Conservation (phyloP, 176 grass and related monocot genomes). For the Urochloa ruziziensis region DNA sequence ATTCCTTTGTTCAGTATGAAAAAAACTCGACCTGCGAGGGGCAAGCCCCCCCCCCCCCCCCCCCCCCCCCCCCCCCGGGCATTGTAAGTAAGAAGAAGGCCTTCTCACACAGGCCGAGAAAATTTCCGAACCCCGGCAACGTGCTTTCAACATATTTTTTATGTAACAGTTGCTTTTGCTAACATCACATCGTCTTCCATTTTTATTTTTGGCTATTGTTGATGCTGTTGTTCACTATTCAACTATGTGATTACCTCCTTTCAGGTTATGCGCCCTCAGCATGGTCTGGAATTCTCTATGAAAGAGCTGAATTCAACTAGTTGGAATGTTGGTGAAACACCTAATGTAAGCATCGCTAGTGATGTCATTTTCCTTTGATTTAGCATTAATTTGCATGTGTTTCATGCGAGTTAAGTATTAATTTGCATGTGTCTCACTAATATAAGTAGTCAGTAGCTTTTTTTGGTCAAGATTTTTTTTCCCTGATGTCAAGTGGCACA, state of each 20-base stretch:
- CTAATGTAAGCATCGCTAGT: constrained; percentile 44
- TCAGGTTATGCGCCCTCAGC: constrained; percentile 55
- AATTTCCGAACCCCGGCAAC: too few relatives aligned
- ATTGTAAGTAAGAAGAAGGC: too few relatives aligned
- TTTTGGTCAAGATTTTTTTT: too few relatives aligned
- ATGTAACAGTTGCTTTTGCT: too few relatives aligned
- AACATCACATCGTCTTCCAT: neutral
- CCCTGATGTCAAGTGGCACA: too few relatives aligned
- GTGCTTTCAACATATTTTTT: too few relatives aligned
- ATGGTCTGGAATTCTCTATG: constrained; percentile 50
- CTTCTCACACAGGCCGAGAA: too few relatives aligned
- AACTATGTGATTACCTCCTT: constrained; percentile 1
- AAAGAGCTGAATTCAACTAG: constrained; percentile 55
- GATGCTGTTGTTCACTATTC: neutral
- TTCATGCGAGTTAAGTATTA: neutral
- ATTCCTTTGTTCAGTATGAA: neutral
- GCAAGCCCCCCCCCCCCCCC: too few relatives aligned
- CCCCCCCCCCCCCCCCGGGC: too few relatives aligned
- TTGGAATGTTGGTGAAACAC: constrained; percentile 63
- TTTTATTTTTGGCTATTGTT: neutral
- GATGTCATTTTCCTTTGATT: neutral
- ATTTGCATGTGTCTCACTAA: neutral
- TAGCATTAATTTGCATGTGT: neutral
- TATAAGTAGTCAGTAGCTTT: neutral
- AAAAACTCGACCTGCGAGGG: too few relatives aligned